Evolutionary conservation across 306 rosid genomes (phyloP).

Genomic region (Alnus glutinosa): DNA sequence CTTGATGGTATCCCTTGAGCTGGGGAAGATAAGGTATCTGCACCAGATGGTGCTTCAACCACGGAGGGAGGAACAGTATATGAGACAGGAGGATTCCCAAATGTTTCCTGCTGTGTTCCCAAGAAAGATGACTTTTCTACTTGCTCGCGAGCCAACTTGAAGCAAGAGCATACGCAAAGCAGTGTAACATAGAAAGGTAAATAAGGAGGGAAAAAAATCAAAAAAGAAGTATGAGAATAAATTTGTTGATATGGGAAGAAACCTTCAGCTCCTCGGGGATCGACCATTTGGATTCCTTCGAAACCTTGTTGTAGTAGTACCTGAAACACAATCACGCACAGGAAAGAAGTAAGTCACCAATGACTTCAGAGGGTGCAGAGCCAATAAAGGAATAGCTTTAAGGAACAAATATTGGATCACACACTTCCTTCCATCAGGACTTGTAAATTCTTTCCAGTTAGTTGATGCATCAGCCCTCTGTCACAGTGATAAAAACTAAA

Average conservation of each 20-base stretch:
- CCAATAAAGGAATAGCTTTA: conserved; percentile 5
- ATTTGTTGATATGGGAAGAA: conserved; percentile 24
- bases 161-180: conserved; percentile 29
- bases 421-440: conserved; percentile 92
- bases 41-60: conserved; percentile 45
- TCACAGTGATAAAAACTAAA: conserved; percentile 36
- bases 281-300: conserved; percentile 88
- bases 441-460: conserved; percentile 85
- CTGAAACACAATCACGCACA: conserved; percentile 48
- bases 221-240: conserved; percentile 11
- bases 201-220: conserved; percentile 5
- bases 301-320: conserved; percentile 79
- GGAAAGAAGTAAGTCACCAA: conserved; percentile 21
- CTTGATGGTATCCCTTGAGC: conserved; percentile 59
- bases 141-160: conserved; percentile 85
- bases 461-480: conserved; percentile 96
- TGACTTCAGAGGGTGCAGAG: conserved; percentile 19
- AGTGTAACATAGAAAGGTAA: conserved; percentile 11
- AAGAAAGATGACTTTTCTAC: conserved; percentile 52
- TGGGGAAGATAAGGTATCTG: conserved; percentile 45
- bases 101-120: conserved; percentile 42
- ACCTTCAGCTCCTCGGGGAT: conserved; percentile 93
- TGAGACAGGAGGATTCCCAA: conserved; percentile 38
- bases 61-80: conserved; percentile 46
- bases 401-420: conserved; percentile 35